Conservation (phyloP, 2,329 filamentous ascomycete genomes). For the Fusarium tjaetaba region DNA sequence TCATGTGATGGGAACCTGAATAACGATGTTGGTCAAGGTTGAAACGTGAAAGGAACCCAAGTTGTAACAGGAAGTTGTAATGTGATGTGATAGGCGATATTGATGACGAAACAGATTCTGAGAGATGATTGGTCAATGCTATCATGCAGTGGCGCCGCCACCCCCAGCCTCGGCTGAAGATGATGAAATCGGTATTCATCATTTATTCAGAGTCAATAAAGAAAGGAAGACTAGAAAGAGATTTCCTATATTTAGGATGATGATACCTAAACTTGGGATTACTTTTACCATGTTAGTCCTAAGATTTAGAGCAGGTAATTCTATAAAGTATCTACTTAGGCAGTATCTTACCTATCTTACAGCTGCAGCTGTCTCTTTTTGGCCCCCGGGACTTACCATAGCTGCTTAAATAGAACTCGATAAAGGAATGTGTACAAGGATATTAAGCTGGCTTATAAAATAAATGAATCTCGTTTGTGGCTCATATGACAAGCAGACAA, state of each 20-base stretch:
- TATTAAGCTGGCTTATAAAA: background rate
- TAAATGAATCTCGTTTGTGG: background rate
- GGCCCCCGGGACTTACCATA: background rate
- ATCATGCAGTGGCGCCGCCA: conserved; percentile 4
- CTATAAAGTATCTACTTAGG: too few species aligned
- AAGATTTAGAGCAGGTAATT: background rate
- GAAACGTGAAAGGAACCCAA: conserved; percentile 3
- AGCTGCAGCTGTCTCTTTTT: background rate
- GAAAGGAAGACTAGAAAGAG: background rate
- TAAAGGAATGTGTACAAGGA: background rate
- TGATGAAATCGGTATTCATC: background rate
- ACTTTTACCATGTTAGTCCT: too few species aligned
- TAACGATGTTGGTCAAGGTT: conserved; percentile 1
- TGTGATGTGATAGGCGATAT: conserved; percentile 34
- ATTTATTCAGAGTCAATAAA: background rate
- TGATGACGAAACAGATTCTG: conserved; percentile 38
- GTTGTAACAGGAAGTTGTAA: conserved; percentile 1
- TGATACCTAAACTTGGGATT: background rate
- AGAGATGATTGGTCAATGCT: conserved; percentile 30
- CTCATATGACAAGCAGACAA: too few species aligned
- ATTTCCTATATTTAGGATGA: background rate
- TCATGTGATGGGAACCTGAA: conserved; percentile 7
- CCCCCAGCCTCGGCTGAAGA: conserved; percentile 5
- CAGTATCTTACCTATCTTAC: background rate
- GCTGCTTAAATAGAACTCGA: too few species aligned